Evolutionary conservation across 2,329 filamentous ascomycete species (phyloP), one percentile per base, ranked within the genome.

Genomic region (Cladorrhinum sp.): DNA sequence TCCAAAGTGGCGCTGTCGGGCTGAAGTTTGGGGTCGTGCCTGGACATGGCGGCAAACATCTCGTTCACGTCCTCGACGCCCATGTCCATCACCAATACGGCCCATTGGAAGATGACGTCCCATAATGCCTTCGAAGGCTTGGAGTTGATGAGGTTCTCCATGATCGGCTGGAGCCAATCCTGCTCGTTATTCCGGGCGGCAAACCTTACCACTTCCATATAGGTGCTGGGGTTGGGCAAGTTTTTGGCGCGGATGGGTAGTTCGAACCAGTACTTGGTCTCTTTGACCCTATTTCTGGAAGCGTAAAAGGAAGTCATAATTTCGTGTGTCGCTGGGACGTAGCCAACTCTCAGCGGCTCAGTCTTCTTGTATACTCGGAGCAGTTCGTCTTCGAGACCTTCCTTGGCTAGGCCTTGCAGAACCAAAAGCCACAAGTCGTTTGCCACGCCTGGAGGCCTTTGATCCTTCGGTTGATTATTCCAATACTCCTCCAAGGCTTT

Each of bases 1-100:
- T 98, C 96, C 68, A 98, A 86, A 5, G 89, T 92, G 2, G 81
- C 76, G 6, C 86, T 86, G 58, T 91, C 87, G 0, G 92, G 85
- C 6, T 78, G 73, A 2, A 81, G 62, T 18, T 50, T 66, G 62
- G 79, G 72, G 56, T 76, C 68, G 53, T 79, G 76, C 38, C 77
- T 73, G n/a, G 78, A 73, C 81, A 92, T 88, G 20, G 87, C 79
- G 49, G 83, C 78, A 61, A 95, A 83, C 85, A 93, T 92, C 65
- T 86, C 84, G 58, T 85, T 82, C 62, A 93, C 81, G 70, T 91
- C 86, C 72, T 91, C 85, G 1, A 89, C 84, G 1, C 86, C 85
- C 70, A 88, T 90, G 20, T 87, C 89, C 58, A 82, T 73, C 9
- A 86, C 83, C 7, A 88, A 81, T 12, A 90, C 86, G 27, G 91